Conservation (phyloP, 495 filamentous ascomycete species). For the Aspergillus haitiensis region DNA sequence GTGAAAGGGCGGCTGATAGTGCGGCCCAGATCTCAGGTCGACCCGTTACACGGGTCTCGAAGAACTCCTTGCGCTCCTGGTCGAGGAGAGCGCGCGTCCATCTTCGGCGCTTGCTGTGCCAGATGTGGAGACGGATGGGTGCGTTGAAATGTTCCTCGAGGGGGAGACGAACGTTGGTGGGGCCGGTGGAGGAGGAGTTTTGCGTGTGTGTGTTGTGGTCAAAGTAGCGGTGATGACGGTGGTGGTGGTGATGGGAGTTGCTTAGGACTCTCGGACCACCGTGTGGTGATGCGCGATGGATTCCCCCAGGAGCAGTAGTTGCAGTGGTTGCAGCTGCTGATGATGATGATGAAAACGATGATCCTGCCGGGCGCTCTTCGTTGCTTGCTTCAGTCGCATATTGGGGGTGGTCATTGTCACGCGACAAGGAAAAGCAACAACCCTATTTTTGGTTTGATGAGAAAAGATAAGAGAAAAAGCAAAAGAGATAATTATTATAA, state of each 20-base stretch:
- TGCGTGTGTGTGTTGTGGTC: slow-evolving; percentile 7
- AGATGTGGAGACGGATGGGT: slow-evolving; percentile 51
- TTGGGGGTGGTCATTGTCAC: slow-evolving; percentile 28
- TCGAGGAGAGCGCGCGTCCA: slow-evolving; percentile 56
- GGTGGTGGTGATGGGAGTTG: slow-evolving; percentile 6
- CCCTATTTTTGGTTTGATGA: slow-evolving; percentile 26
- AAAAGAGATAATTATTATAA: not conserved
- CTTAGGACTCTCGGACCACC: slow-evolving; percentile 4
- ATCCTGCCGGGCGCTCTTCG: slow-evolving; percentile 23
- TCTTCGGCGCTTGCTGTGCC: slow-evolving; percentile 48
- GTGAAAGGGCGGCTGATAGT: slow-evolving; percentile 61
- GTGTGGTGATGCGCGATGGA: not conserved
- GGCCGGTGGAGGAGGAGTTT: slow-evolving; percentile 21
- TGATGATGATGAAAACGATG: slow-evolving; percentile 6
- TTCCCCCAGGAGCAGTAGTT: not conserved
- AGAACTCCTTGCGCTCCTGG: slow-evolving; percentile 65
- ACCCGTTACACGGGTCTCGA: slow-evolving; percentile 80
- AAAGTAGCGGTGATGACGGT: slow-evolving; percentile 12
- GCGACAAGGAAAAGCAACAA: slow-evolving; percentile 46
- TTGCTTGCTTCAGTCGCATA: slow-evolving; percentile 21
- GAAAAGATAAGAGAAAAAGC: not conserved
- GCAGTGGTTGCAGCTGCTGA: slow-evolving; percentile 3
- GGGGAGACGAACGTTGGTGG: slow-evolving; percentile 16
- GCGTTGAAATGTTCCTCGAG: slow-evolving; percentile 52
- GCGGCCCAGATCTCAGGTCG: slow-evolving; percentile 76